These are phyloP conservation scores for Helicostylum pulchrum DNA, from an alignment of 192 early-diverging fungal species.

Conservation along the genomic window DNA sequence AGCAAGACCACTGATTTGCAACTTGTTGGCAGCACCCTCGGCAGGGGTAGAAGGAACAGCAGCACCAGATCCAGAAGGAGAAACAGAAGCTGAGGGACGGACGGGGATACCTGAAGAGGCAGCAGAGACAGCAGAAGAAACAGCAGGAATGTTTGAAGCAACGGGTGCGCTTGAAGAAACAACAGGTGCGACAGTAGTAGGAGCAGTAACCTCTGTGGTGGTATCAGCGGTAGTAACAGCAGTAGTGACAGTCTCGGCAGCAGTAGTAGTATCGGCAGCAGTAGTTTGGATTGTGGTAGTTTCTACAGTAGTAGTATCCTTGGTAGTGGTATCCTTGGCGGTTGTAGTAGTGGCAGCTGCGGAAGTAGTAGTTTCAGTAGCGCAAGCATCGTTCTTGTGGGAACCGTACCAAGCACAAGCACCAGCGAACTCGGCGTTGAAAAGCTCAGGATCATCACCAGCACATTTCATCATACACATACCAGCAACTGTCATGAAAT, in stretches of 20 bases:
- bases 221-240: too few relatives aligned
- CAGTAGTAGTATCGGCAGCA: neutral
- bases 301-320: neutral
- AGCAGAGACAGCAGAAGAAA: neutral
- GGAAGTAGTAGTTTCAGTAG: neutral
- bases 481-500: constrained; percentile 33
- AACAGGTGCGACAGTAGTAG: constrained; percentile 10
- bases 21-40: neutral
- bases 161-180: too few relatives aligned
- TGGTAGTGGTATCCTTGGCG: neutral
- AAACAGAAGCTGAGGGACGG: neutral
- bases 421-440: constrained; percentile 16
- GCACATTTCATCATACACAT: constrained; percentile 24
- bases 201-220: constrained; percentile 27
- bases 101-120: too few relatives aligned
- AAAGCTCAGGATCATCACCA: constrained; percentile 21
- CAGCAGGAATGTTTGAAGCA: too few relatives aligned
- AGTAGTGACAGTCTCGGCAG: too few relatives aligned
- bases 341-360: neutral
- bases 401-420: constrained; percentile 22
- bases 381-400: constrained; percentile 17
- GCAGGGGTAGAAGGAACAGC: neutral
- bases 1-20: neutral
- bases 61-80: neutral
- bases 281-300: too few relatives aligned